Base-by-base conservation (phyloP, 192 early-diverging fungal genomes). In the Funneliformis geosporum region DNA sequence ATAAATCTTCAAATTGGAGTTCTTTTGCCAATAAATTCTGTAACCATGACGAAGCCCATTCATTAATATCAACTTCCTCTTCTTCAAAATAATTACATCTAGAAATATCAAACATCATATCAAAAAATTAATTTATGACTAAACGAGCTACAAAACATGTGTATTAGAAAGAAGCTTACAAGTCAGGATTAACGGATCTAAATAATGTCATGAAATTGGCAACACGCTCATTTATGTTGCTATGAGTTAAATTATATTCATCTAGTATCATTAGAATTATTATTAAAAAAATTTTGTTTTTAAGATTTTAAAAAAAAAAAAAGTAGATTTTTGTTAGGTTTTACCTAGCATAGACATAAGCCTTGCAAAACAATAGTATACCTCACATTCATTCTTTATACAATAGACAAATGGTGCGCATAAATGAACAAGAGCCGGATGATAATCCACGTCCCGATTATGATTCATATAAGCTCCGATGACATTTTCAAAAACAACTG, bases 31-130 rank as follows among this genome's bases (percentile, higher is more conserved):
- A 80, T n/a, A 96, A 79, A 81, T 89, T 89, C 73, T 91, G 91
- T 71, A 96, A 88, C 91, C 95, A 95, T 16, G 94, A 93, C 21
- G 92, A 90, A 6, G 91, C 91, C 90, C 93, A 95, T 77, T 95
- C 95, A 81, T 94, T 92, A 46, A 94, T 87, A 72, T 96, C 91
- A 42, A 96, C 92, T 81, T 97, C 95, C 73, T 98, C 96, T 70
- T 98, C 96, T 81, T 96, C 94, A 89, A 98, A 98, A 84, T 94
- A 95, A 81, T 90, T 95, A 82, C 90, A 88, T 60, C 85, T 86
- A 72, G n/a, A 64, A 44, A 21, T 39, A 61, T 27, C 69, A 42
- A 62, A 50, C 11, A 40, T n/a, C 60, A 40, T 46, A 69, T 28
- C 33, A 71, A 44, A 33, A 5, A 47, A 4, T 18, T 27, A 28